Conservation (phyloP, 2,329 filamentous ascomycete species). For the Colletotrichum tabaci region DNA sequence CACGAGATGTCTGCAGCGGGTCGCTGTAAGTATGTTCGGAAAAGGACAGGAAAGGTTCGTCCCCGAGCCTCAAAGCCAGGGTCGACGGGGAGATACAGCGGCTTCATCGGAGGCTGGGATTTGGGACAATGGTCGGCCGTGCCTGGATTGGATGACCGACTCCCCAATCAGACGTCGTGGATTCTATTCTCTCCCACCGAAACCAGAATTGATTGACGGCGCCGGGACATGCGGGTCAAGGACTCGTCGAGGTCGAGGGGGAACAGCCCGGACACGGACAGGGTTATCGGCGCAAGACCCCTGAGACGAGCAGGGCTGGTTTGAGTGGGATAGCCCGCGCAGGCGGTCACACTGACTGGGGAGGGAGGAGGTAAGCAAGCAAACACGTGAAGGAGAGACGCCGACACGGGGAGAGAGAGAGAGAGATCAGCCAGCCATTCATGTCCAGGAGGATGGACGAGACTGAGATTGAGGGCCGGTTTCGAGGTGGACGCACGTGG, state of each 20-base stretch:
- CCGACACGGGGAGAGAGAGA: not conserved
- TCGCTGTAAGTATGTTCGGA: not conserved
- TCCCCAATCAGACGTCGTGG: conserved; percentile 25
- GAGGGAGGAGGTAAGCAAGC: not conserved
- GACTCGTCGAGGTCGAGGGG: conserved; percentile 8
- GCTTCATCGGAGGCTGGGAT: conserved; percentile 6
- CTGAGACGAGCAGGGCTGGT: conserved; percentile 25
- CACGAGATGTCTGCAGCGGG: not conserved
- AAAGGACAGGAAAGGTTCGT: no score
- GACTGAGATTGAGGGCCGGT: not conserved
- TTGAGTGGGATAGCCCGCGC: conserved; percentile 21
- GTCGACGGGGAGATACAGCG: conserved; percentile 16
- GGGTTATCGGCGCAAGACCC: conserved; percentile 26
- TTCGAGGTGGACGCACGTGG: not conserved
- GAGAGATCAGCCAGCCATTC: conserved; percentile 11
- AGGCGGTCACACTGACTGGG: conserved; percentile 16
- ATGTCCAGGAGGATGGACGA: no score
- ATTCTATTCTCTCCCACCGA: not conserved
- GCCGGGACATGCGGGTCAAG: conserved; percentile 26
- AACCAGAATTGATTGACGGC: conserved; percentile 8
- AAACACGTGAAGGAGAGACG: conserved; percentile 36
- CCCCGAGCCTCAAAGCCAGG: not conserved
- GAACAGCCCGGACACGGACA: not conserved
- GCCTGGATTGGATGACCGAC: not conserved
- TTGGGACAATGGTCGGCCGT: conserved; percentile 7